These are phyloP conservation scores for Mycena vitilis DNA, from an alignment of 768 basidiomycete genomes.

Conservation along the genomic window DNA sequence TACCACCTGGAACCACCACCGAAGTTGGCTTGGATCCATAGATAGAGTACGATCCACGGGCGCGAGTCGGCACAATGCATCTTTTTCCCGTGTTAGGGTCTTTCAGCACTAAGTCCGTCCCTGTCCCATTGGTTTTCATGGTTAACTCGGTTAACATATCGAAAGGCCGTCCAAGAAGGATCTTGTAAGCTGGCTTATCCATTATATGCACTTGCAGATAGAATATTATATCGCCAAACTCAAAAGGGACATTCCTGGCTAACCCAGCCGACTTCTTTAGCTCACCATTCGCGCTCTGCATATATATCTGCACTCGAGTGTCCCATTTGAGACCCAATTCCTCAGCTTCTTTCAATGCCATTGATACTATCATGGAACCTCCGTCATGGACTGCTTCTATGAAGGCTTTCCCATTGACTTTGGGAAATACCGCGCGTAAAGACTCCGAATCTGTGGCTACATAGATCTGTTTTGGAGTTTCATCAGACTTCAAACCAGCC, in stretches of 20 bases:
- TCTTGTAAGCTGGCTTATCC: background rate
- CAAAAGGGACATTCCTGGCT: constrained; percentile 27
- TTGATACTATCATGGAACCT: background rate
- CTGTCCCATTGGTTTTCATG: constrained; percentile 31
- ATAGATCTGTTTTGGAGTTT: background rate
- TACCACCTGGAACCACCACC: too few species aligned
- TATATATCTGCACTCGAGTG: constrained; percentile 31
- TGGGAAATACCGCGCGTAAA: background rate
- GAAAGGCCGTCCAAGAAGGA: constrained; percentile 34
- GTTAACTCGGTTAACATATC: constrained; percentile 34
- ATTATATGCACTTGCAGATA: constrained; percentile 33
- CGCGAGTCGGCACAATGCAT: background rate
- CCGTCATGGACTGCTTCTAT: background rate
- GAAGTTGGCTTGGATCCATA: too few species aligned
- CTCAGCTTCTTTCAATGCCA: background rate
- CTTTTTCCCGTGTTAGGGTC: background rate
- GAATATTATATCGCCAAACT: constrained; percentile 26
- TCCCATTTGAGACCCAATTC: background rate
- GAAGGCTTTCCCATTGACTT: background rate
- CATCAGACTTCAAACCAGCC: constrained; percentile 20
- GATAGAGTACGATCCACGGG: background rate
- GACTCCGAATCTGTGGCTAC: background rate
- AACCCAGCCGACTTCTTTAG: constrained; percentile 26
- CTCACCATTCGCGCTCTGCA: constrained; percentile 20
- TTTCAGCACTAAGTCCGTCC: background rate